Evolutionary conservation across 495 filamentous ascomycete species (phyloP).

Genomic region (Aspergillus biplanus): DNA sequence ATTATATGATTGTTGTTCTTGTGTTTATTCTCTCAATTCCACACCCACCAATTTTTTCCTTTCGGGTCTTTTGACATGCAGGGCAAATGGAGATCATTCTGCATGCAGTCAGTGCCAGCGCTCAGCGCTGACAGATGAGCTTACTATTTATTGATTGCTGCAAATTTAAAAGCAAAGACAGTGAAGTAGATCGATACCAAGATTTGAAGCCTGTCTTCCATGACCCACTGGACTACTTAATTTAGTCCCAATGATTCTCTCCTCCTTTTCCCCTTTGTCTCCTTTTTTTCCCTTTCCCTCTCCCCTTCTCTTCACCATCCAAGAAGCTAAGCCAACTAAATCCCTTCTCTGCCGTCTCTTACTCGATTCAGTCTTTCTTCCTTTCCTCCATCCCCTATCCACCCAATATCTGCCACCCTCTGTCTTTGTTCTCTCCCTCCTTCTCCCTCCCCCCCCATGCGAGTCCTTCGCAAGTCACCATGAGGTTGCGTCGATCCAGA

Average conservation of each 20-base stretch:
- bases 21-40: no score
- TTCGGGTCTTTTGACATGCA: no score
- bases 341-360: constrained; percentile 10
- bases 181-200: background rate
- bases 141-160: no score
- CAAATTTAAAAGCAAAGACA: no score
- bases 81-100: no score
- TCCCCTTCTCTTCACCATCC: background rate
- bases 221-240: background rate
- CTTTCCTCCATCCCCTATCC: constrained; percentile 10
- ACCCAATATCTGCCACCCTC: background rate
- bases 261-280: constrained; percentile 3
- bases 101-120: no score
- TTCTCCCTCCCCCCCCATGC: constrained; percentile 8
- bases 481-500: constrained; percentile 31
- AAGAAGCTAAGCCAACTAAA: background rate
- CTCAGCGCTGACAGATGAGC: no score
- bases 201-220: background rate
- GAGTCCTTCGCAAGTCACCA: constrained; percentile 18
- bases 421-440: constrained; percentile 5
- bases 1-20: no score
- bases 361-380: constrained; percentile 3
- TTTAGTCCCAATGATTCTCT: background rate
- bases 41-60: no score
- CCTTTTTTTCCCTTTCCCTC: constrained; percentile 9